Conservation (phyloP, 2,329 filamentous ascomycete species). For the Penicillium sp. region DNA sequence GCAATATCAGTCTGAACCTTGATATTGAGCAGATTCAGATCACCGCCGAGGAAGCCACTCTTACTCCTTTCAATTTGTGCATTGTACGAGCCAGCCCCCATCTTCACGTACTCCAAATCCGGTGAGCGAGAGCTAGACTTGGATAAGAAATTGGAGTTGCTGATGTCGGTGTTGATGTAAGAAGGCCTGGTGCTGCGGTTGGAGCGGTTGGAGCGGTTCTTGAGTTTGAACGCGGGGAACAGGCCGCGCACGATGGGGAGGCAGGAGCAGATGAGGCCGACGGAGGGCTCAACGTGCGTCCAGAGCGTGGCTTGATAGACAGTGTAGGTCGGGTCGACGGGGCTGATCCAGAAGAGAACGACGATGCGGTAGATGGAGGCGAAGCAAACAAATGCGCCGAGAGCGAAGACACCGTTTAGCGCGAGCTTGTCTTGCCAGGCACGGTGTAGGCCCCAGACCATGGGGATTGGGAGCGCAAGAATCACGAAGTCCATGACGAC, state of each 20-base stretch:
- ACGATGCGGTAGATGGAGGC: conserved; percentile 39
- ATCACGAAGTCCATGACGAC: conserved; percentile 36
- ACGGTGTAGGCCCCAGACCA: conserved; percentile 36
- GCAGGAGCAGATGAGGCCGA: conserved; percentile 37
- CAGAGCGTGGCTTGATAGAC: conserved; percentile 36
- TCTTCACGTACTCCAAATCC: conserved; percentile 28
- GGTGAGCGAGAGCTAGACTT: conserved; percentile 27
- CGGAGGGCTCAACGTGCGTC: conserved; percentile 37
- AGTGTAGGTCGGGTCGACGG: conserved; percentile 32
- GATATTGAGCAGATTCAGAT: conserved; percentile 23
- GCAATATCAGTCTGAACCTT: conserved; percentile 34
- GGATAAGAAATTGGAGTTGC: conserved; percentile 23
- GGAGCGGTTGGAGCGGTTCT: conserved; percentile 21
- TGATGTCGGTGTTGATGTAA: conserved; percentile 29
- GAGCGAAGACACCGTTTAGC: conserved; percentile 32
- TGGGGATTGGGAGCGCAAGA: conserved; percentile 31
- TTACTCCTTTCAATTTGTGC: conserved; percentile 14
- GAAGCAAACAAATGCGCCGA: conserved; percentile 36
- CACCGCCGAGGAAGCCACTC: conserved; percentile 12
- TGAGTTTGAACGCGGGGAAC: conserved; percentile 29
- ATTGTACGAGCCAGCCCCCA: conserved; percentile 25
- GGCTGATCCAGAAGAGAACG: conserved; percentile 34
- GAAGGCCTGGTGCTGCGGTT: conserved; percentile 21
- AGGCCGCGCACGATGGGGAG: conserved; percentile 36
- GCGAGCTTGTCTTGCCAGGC: conserved; percentile 38